Evolutionary conservation across 1,284 basidiomycete genomes (phyloP).

Genomic region (Cerrena zonata): DNA sequence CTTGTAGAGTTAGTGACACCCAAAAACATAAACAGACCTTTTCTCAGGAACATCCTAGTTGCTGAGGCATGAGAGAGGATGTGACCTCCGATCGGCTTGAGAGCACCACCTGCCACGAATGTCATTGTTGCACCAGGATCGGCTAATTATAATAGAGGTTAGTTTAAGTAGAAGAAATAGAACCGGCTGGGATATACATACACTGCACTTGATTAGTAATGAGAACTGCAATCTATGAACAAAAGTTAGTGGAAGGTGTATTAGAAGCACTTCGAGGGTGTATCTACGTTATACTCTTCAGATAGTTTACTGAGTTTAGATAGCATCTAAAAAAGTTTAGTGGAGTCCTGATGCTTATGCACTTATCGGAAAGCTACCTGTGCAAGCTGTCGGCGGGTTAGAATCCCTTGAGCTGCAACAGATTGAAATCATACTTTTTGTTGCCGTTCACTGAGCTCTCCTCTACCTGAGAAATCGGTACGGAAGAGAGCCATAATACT

Average conservation of each 20-base stretch:
- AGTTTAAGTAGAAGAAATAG: not conserved
- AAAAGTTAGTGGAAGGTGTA: conserved; percentile 16
- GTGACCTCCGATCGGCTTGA: conserved; percentile 84
- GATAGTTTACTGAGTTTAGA: conserved; percentile 86
- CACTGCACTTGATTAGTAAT: conserved; percentile 92
- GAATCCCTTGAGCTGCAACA: not conserved
- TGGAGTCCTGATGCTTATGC: not conserved
- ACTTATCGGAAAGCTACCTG: conserved; percentile 39
- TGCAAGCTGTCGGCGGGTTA: conserved; percentile 43
- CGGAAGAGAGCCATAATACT: conserved; percentile 94
- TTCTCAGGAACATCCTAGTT: conserved; percentile 79
- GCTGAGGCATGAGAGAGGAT: conserved; percentile 83
- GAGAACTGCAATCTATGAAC: conserved; percentile 68
- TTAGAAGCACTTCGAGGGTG: conserved; percentile 14
- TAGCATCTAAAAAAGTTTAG: conserved; percentile 59
- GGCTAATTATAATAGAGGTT: conserved; percentile 39
- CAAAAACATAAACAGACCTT: conserved; percentile 48
- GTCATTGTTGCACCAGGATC: conserved; percentile 93
- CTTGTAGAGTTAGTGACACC: no score
- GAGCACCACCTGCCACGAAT: conserved; percentile 82
- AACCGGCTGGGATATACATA: conserved; percentile 25
- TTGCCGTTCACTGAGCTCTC: conserved; percentile 87
- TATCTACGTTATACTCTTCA: conserved; percentile 84
- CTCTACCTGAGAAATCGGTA: conserved; percentile 86
- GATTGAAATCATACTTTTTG: conserved; percentile 57